A percentile compares a stretch with the other conserved stretches of the same genome.
phyloP scores from a whole-genome alignment of 495 filamentous ascomycete genomes.

The Pyrenula massariospora region DNA sequence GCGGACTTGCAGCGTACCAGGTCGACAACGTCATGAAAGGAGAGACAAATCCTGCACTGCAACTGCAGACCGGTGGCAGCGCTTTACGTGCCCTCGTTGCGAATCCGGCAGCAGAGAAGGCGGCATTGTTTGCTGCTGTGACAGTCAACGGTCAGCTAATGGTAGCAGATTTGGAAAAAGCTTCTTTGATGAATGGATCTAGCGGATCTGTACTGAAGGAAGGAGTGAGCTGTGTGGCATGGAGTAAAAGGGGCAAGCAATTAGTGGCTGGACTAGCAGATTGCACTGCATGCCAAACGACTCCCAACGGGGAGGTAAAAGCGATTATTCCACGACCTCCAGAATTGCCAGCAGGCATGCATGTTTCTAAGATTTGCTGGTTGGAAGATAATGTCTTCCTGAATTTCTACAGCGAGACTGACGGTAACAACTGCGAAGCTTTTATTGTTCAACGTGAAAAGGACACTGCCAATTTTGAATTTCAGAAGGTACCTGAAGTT shows the following conservation, averaged over 20 bases:
- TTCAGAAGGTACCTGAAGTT: slow-evolving; percentile 61
- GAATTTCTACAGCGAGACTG: slow-evolving; percentile 57
- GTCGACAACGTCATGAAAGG: slow-evolving; percentile 52
- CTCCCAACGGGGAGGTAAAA: slow-evolving; percentile 62
- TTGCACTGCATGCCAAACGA: slow-evolving; percentile 74
- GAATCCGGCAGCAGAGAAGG: slow-evolving; percentile 54
- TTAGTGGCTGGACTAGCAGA: slow-evolving; percentile 78
- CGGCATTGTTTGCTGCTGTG: slow-evolving; percentile 58
- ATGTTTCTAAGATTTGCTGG: slow-evolving; percentile 82
- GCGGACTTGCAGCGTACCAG: slow-evolving; percentile 75
- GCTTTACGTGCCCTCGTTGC: slow-evolving; percentile 64
- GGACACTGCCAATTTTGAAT: slow-evolving; percentile 41
- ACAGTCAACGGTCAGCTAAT: slow-evolving; percentile 69
- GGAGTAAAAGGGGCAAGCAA: slow-evolving; percentile 90
- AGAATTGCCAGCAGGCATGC: slow-evolving; percentile 48
- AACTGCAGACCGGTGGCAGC: slow-evolving; percentile 64
- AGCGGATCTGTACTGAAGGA: slow-evolving; percentile 57
- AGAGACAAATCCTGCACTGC: slow-evolving; percentile 53
- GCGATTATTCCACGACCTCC: slow-evolving; percentile 70
- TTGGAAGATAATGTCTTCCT: slow-evolving; percentile 81
- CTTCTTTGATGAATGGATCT: slow-evolving; percentile 43
- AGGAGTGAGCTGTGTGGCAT: slow-evolving; percentile 74
- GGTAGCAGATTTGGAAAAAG: slow-evolving; percentile 67
- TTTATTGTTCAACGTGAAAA: slow-evolving; percentile 61
- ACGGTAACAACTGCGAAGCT: slow-evolving; percentile 46